Conservation (phyloP, 441 rosid genomes). For the Metrosideros polymorpha region DNA sequence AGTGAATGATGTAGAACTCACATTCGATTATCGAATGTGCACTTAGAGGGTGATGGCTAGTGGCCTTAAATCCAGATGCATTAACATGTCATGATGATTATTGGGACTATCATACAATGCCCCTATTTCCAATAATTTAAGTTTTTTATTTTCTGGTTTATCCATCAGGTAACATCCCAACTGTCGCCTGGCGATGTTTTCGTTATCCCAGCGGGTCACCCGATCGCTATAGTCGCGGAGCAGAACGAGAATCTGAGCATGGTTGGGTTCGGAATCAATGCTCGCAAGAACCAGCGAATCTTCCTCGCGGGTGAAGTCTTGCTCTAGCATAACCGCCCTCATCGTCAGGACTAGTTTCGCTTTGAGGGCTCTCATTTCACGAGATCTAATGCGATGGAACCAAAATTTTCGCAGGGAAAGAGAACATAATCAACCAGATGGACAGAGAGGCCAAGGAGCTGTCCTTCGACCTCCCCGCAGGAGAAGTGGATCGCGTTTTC, state of each 20-base stretch:
- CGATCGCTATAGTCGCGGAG: slow-evolving; percentile 16
- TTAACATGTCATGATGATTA: not conserved
- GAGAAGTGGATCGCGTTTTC: slow-evolving; percentile 28
- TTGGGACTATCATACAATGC: not conserved
- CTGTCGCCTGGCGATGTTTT: slow-evolving; percentile 40
- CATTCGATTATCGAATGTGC: not conserved
- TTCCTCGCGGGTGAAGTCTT: slow-evolving; percentile 42
- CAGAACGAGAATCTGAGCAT: slow-evolving; percentile 14
- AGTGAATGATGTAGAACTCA: not conserved
- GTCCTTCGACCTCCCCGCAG: slow-evolving; percentile 26
- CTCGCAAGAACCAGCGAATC: slow-evolving; percentile 25
- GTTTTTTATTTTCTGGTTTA: not conserved
- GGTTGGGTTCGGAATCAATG: slow-evolving; percentile 34
- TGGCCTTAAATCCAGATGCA: not conserved
- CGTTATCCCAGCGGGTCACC: slow-evolving; percentile 42
- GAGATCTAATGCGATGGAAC: not conserved
- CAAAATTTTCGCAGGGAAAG: slow-evolving; percentile 19
- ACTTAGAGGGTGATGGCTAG: not conserved
- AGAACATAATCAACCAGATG: slow-evolving; percentile 27
- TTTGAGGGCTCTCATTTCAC: not conserved
- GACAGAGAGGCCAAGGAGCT: slow-evolving; percentile 28
- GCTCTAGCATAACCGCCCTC: not conserved
- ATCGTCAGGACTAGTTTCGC: not conserved
- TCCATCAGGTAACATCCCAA: not conserved
- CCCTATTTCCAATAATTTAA: not conserved